These are phyloP conservation scores for Gryganskiella cystojenkinii DNA, from an alignment of 192 early-diverging fungal species.

Conservation along the genomic window DNA sequence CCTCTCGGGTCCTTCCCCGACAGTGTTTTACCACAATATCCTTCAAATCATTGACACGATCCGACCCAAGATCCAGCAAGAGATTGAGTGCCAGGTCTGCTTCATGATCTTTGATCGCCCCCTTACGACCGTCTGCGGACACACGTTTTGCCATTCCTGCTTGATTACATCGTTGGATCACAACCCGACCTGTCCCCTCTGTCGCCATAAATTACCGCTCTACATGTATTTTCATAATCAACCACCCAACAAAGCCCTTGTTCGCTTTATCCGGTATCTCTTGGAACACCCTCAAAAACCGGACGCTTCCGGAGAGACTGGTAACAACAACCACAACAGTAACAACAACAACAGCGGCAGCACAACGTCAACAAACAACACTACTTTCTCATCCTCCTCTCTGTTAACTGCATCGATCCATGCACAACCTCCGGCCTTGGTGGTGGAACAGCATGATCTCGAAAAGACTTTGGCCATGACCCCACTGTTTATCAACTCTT, in stretches of 20 bases:
- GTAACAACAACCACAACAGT: neutral
- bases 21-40: constrained; percentile 22
- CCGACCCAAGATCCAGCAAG: constrained; percentile 47
- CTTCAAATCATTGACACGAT: constrained; percentile 21
- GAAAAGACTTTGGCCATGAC: constrained; percentile 51
- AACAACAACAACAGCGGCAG: neutral
- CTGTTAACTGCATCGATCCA: no score
- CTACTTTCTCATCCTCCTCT: no score
- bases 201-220: constrained; percentile 48
- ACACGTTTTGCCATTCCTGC: constrained; percentile 72
- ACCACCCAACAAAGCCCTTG: constrained; percentile 40
- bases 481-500: constrained; percentile 68
- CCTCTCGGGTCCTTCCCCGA: neutral
- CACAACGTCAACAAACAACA: neutral
- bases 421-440: neutral
- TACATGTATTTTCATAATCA: constrained; percentile 52
- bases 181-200: constrained; percentile 57
- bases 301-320: neutral
- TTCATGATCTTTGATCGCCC: constrained; percentile 62
- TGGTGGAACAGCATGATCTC: constrained; percentile 36
- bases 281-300: neutral
- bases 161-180: constrained; percentile 67
- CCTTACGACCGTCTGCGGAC: constrained; percentile 72
- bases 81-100: constrained; percentile 75
- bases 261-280: constrained; percentile 32